phyloP scores from a whole-genome alignment of 306 rosid genomes.

The Lithocarpus polystachyus region DNA sequence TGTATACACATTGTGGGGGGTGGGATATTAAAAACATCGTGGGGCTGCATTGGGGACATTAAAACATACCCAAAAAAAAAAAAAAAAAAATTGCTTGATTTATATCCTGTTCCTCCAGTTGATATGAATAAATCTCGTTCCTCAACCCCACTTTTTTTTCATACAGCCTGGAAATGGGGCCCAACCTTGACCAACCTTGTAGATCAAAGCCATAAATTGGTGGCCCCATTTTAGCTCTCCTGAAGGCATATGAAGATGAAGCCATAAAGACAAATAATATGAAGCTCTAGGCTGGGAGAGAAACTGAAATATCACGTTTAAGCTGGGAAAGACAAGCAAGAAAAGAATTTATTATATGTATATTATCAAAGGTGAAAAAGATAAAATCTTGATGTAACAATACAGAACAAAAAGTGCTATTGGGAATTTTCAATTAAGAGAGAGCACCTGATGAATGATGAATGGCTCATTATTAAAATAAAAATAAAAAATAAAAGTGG shows the following conservation, averaged over 20 bases:
- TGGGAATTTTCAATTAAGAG: neutral
- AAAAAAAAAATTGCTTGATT: neutral
- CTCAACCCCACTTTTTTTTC: neutral
- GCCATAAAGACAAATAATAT: neutral
- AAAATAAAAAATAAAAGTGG: neutral
- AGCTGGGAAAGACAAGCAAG: neutral
- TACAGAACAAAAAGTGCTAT: neutral
- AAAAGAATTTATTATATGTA: neutral
- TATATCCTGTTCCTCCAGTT: neutral
- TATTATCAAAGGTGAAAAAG: neutral
- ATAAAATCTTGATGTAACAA: neutral
- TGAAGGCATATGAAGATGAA: neutral
- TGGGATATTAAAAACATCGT: too few relatives aligned
- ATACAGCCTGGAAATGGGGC: slow-evolving; percentile 10
- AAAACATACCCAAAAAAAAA: neutral
- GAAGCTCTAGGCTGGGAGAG: neutral
- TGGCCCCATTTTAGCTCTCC: neutral
- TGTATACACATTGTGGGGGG: too few relatives aligned
- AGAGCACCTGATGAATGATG: neutral
- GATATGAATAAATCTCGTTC: neutral
- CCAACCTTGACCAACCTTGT: neutral
- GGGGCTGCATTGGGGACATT: too few relatives aligned
- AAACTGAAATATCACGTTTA: neutral
- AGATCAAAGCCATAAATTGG: neutral
- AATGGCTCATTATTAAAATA: neutral